Evolutionary conservation across 2,329 filamentous ascomycete genomes (phyloP).

Genomic region (Stagonosporopsis rhizophila): DNA sequence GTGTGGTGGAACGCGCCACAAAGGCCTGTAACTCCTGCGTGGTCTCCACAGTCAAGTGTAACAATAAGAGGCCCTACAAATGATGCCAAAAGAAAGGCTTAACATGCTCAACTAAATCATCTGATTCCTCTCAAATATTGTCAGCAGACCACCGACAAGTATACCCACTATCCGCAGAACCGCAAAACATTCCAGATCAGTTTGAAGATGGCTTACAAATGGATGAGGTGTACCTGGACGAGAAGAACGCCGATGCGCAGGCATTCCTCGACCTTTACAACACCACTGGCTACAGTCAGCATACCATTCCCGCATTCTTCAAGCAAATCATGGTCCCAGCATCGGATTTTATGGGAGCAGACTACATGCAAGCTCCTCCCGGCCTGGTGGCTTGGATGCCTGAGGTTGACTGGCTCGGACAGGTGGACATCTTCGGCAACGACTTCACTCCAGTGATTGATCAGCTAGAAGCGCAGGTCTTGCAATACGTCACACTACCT

Average conservation of each 20-base stretch:
- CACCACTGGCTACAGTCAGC: slow-evolving; percentile 8
- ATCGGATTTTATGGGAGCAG: slow-evolving; percentile 23
- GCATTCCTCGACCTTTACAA: slow-evolving; percentile 19
- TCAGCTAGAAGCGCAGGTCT: slow-evolving; percentile 19
- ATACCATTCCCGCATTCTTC: slow-evolving; percentile 21
- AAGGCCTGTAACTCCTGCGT: slow-evolving; percentile 44
- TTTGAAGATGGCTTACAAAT: neutral
- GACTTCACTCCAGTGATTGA: slow-evolving; percentile 28
- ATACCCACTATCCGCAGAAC: neutral
- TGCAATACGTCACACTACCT: neutral
- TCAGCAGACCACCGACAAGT: neutral
- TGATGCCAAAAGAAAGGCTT: slow-evolving; percentile 26
- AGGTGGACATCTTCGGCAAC: slow-evolving; percentile 25
- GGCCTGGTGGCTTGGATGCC: slow-evolving; percentile 30
- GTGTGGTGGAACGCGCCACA: slow-evolving; percentile 30
- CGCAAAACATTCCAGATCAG: neutral
- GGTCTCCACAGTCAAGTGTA: slow-evolving; percentile 42
- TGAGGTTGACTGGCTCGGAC: slow-evolving; percentile 26
- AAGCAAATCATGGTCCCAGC: slow-evolving; percentile 32
- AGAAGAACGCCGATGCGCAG: slow-evolving; percentile 15
- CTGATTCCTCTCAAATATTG: neutral
- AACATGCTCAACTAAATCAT: slow-evolving; percentile 14
- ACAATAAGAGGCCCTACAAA: slow-evolving; percentile 39
- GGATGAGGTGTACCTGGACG: neutral
- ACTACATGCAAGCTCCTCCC: slow-evolving; percentile 23